Percentiles rank a stretch among this genome's conserved stretches.
Evolutionary conservation across 352 stramenopile genomes (phyloP).

Genomic region (Phytophthora citrophthora): DNA sequence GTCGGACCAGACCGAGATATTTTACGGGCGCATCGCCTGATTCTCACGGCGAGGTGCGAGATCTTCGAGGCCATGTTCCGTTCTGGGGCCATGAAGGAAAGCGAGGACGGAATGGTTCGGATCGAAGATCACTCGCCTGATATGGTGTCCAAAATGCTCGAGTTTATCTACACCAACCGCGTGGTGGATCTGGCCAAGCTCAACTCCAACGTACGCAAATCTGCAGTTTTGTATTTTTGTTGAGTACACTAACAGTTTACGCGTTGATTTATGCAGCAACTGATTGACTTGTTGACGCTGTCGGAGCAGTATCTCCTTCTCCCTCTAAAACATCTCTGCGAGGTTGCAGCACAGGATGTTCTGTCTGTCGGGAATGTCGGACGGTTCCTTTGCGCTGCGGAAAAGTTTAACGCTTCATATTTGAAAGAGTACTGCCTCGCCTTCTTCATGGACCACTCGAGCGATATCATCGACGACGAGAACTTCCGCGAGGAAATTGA

Average conservation of each 20-base stretch:
- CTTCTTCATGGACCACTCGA: slow-evolving; percentile 80
- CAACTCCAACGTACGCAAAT: slow-evolving; percentile 63
- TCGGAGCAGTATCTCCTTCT: slow-evolving; percentile 84
- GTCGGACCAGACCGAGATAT: slow-evolving; percentile 71
- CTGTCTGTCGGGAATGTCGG: slow-evolving; percentile 77
- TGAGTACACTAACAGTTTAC: background rate
- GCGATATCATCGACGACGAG: slow-evolving; percentile 84
- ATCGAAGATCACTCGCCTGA: slow-evolving; percentile 82
- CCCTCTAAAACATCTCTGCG: slow-evolving; percentile 79
- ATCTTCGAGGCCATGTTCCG: slow-evolving; percentile 92
- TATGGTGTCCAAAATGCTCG: slow-evolving; percentile 92
- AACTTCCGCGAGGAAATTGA: slow-evolving; percentile 87
- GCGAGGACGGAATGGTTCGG: slow-evolving; percentile 77
- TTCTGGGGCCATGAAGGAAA: slow-evolving; percentile 85
- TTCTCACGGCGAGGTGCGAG: slow-evolving; percentile 86
- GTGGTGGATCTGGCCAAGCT: slow-evolving; percentile 82
- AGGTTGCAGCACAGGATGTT: slow-evolving; percentile 74
- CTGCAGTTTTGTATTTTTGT: background rate
- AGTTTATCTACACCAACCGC: slow-evolving; percentile 94
- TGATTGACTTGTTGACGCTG: slow-evolving; percentile 83
- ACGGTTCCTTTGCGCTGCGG: slow-evolving; percentile 79
- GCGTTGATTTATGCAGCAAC: slow-evolving; percentile 55
- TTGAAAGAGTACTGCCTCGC: slow-evolving; percentile 84
- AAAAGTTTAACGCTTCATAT: slow-evolving; percentile 86
- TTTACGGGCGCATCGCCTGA: slow-evolving; percentile 69